A percentile compares a stretch with the other conserved stretches of the same genome.
These are phyloP conservation scores for Ascocoryne sarcoides DNA, from an alignment of 2,329 filamentous ascomycete genomes.

Conservation along the genomic window DNA sequence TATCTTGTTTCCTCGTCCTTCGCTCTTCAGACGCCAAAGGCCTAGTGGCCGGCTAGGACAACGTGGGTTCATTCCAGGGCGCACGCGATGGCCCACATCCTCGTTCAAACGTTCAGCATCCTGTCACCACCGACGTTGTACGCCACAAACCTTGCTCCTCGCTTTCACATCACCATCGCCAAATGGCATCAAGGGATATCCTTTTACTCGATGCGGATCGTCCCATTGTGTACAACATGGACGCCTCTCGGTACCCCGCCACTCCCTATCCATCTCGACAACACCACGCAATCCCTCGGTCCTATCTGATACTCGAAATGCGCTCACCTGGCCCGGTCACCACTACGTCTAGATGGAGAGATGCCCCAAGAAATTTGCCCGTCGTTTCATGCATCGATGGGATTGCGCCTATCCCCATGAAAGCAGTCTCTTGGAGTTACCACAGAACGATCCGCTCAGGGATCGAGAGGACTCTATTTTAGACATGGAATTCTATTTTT, in stretches of 20 bases:
- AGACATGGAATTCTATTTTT: constrained; percentile 16
- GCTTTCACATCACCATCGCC: neutral
- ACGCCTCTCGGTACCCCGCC: constrained; percentile 6
- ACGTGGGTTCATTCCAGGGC: constrained; percentile 10
- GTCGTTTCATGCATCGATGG: constrained; percentile 9
- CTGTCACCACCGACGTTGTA: constrained; percentile 2
- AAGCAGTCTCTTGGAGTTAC: constrained; percentile 8
- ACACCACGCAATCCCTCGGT: neutral
- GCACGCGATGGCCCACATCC: constrained; percentile 8
- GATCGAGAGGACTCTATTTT: constrained; percentile 9
- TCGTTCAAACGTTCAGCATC: constrained; percentile 9
- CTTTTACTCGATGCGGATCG: constrained; percentile 8
- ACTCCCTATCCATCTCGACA: neutral
- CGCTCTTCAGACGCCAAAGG: neutral
- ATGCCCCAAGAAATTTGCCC: constrained; percentile 6
- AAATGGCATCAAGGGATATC: constrained; percentile 5
- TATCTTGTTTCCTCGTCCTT: neutral
- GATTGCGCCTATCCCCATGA: constrained; percentile 9
- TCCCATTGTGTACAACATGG: constrained; percentile 12
- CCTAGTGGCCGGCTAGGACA: constrained; percentile 7
- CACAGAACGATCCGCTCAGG: constrained; percentile 10
- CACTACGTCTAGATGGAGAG: constrained; percentile 1
- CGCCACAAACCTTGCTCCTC: constrained; percentile 9
- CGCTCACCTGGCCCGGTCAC: neutral
- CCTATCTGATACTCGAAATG: constrained; percentile 9